Conservation (phyloP, 352 stramenopile species). For the Phytopythium vexans region DNA sequence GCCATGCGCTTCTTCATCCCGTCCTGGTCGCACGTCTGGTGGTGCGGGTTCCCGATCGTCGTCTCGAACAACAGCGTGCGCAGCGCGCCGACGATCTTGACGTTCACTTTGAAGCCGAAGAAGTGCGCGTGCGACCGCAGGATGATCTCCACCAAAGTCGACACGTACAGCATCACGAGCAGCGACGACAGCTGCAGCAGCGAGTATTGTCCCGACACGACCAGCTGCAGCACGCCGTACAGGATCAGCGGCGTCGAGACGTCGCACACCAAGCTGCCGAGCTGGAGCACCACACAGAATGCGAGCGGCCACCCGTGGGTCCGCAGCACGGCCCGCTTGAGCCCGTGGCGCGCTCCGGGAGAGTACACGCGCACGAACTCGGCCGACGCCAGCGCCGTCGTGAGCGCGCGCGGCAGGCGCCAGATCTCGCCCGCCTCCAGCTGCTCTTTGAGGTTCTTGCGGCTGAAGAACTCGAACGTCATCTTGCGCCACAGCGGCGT, state of each 20-base stretch:
- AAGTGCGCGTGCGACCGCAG: constrained; percentile 27
- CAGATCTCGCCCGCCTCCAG: constrained; percentile 44
- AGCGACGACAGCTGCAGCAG: constrained; percentile 17
- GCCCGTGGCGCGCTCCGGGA: constrained; percentile 11
- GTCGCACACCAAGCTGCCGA: constrained; percentile 36
- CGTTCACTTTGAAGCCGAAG: constrained; percentile 29
- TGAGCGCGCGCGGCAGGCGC: constrained; percentile 35
- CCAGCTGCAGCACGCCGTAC: constrained; percentile 34
- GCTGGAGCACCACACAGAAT: constrained; percentile 32
- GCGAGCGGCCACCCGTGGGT: constrained; percentile 26
- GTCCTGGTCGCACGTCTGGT: constrained; percentile 8
- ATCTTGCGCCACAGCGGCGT: constrained; percentile 41
- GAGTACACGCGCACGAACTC: constrained; percentile 22
- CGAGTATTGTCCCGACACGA: constrained; percentile 22
- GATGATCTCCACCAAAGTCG: constrained; percentile 19
- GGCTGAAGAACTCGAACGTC: constrained; percentile 38
- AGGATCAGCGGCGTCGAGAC: constrained; percentile 35
- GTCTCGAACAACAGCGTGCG: constrained; percentile 35
- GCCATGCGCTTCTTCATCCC: constrained; percentile 34
- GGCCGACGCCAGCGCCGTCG: constrained; percentile 29
- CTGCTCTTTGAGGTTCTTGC: constrained; percentile 17
- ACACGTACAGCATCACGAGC: constrained; percentile 25
- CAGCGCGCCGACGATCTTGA: constrained; percentile 28
- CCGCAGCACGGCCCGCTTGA: constrained; percentile 29
- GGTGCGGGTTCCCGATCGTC: constrained; percentile 19